Evolutionary conservation across 179 eudicot genomes (phyloP), one percentile per base, ranked within the genome.

Genomic region (Beta lomatogona): DNA sequence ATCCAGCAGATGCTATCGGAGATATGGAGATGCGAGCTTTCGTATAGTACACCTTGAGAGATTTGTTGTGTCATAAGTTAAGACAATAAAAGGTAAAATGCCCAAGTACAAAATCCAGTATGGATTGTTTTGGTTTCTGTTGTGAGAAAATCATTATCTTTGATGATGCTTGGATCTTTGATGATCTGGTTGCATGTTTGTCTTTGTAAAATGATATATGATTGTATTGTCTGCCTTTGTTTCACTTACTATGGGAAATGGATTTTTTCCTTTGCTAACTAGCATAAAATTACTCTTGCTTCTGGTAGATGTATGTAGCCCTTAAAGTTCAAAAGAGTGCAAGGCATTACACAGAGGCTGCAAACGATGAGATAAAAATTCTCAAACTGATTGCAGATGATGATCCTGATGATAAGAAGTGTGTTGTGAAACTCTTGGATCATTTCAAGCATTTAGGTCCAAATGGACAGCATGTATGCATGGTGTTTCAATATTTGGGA

Each of bases 401-500:
- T 54, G 98, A 93, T 70, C 95, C 94, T 5, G 93, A 91, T 19
- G 95, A 91, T 82, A 92, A 89, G 82, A 95, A 90, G 78, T 92
- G 94, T 79, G 99, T 94, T 71, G 99, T 95, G 76, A 95, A 94
- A 88, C 92, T 95, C 52, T 81, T 95, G 85, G 99, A 95, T 86
- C 92, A 95, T 83, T 95, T 95, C 72, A 95, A 92, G 85, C 98
- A 93, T 88, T 92, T 92, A 13, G 97, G 98, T 52, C 97, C 95
- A 65, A 91, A 95, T 81, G 98, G 98, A 72, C 97, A 93, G 75
- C 98, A 95, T 81, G 97, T 95, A 45, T 95, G 97, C 81, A 95
- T 95, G 98, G 97, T 95, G 64, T 95, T 95, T 85, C 98, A 95
- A 85, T 95, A 93, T 87, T 87, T 95, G 82, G 98, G 98, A 52